Percentiles rank a stretch among this genome's conserved stretches.
Evolutionary conservation across 1,139 yeast genomes (phyloP).

Genomic region (Lodderomyces theae): DNA sequence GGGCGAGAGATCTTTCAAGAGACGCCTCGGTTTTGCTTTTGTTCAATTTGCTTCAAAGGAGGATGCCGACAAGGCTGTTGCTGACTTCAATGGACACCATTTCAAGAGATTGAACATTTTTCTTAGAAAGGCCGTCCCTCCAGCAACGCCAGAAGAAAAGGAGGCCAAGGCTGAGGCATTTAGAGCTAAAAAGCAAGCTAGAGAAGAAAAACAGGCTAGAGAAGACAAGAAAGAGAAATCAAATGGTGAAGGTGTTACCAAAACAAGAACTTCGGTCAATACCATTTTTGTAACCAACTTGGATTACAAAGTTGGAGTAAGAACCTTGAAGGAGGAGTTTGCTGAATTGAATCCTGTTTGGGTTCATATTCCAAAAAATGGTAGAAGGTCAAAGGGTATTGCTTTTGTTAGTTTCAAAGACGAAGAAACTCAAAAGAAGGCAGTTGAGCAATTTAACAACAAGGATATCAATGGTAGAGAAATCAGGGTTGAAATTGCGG

Average conservation of each 20-base stretch:
- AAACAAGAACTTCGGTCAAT: constrained; percentile 48
- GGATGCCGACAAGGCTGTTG: constrained; percentile 49
- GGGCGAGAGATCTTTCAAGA: constrained; percentile 32
- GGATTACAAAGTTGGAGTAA: constrained; percentile 46
- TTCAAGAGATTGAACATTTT: constrained; percentile 48
- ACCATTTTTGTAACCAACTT: constrained; percentile 60
- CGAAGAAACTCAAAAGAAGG: constrained; percentile 48
- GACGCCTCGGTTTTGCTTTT: constrained; percentile 54
- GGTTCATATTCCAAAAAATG: constrained; percentile 50
- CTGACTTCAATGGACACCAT: constrained; percentile 40
- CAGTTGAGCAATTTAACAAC: constrained; percentile 53
- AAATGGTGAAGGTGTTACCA: constrained; percentile 44
- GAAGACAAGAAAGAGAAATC: constrained; percentile 15
- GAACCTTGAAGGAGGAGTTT: constrained; percentile 44
- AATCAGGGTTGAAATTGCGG: constrained; percentile 55
- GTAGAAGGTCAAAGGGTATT: constrained; percentile 57
- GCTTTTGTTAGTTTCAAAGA: constrained; percentile 56
- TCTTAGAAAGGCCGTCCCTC: constrained; percentile 52
- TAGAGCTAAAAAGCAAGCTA: constrained; percentile 31
- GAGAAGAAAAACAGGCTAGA: constrained; percentile 20
- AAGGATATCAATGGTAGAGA: constrained; percentile 51
- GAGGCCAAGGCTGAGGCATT: constrained; percentile 36
- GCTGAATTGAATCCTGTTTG: constrained; percentile 49
- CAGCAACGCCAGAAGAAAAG: constrained; percentile 50
- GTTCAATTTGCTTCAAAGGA: constrained; percentile 48